Base-by-base conservation (phyloP, 495 filamentous ascomycete genomes). In the Chaetomium cochliodes region DNA sequence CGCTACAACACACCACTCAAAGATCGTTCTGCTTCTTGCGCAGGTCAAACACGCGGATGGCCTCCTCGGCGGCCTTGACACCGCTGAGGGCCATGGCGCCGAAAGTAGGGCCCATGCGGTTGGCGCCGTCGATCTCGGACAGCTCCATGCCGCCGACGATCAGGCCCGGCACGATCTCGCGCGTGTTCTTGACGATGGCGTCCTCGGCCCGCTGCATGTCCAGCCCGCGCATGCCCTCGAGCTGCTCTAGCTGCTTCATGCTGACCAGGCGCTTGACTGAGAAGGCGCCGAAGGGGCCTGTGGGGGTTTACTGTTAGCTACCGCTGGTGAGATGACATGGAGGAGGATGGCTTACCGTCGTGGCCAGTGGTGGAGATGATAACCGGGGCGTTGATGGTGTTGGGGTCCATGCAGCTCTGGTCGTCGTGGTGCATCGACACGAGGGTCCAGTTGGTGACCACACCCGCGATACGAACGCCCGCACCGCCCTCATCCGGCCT, bases 71-170 rank as follows among this genome's bases (percentile, higher is more conserved):
- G 69, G 92, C 92, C 80, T 93, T 93, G 64, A 94, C 90, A 70
- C 92, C 92, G 65, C 81, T 86, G 47, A 94, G 80, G 18, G 85
- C 90, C 92, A 96, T 96, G 49, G 91, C 90, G 56, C 89, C 88
- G 72, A 91, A 91, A 20, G 88, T 91, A 44, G 75, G 70, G 25
- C 78, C 90, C 90, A 93, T 94, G 61, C 91, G 86, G 78, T 93
- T 93, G 58, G 90, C 90, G 26, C 90, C 92, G 71, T 96, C 92
- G 44, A 96, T 87, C 79, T 96, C 92, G 64, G 87, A 90, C 72
- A 96, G 77, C 78, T 96, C 92, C 92, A 96, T 96, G 26, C 92
- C 92, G 59, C 92, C 92, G n/a, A 93, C 88, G 69, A 96, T 90
- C 67, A 96, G 80, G 52, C 92, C 92, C 44, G 90, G 90, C 44